Evolutionary conservation across 1,139 yeast species (phyloP), one percentile per base, ranked within the genome.

Genomic region (Saccharomyces hybrid): DNA sequence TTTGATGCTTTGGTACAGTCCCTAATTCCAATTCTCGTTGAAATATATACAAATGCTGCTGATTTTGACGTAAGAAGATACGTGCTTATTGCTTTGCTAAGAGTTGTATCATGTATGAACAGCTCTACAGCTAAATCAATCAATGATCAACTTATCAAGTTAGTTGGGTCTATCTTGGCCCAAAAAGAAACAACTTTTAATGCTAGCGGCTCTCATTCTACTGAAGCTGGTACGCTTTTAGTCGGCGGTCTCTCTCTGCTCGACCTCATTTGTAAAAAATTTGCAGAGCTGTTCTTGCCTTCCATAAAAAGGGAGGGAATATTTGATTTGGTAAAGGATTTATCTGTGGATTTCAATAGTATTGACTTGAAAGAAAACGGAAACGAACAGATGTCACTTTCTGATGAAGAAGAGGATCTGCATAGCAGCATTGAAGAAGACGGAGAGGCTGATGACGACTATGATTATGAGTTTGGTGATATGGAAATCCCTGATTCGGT

Each of bases 281-380:
- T 38, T 16, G 7, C 46, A 1, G 49, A 46, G 8, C 29, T 32
- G 9, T 51, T 49, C 53, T 65, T 82, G 13, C 64, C 70, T 0
- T 75, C 76, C 5, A 82, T 89, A 57, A 86, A 80, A 61, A 78
- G 88, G 56, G 95, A 89, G 62, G 96, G 96, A 0, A 71, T 86
- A 9, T 73, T 77, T 16, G 91, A 87, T 63, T 48, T 62, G 16
- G 51, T 64, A 2, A 53, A 56, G 27, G 47, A 53, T 14, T 49
- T 58, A 26, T 34, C 44, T 31, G 46, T 16, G 29, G 42, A 38
- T 25, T 49, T 49, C n/a, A n/a, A 58, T 16, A 61, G 55, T 6
- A 63, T 59, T 5, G 60, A 56, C 8, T 65, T 63, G 5, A 61
- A 61, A 8, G 65, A 57, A 6, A 60, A 56, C 6, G 58, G 47